Evolutionary conservation across 1,284 basidiomycete genomes (phyloP), one percentile per base, ranked within the genome.

Genomic region (Cryptococcus sp.): DNA sequence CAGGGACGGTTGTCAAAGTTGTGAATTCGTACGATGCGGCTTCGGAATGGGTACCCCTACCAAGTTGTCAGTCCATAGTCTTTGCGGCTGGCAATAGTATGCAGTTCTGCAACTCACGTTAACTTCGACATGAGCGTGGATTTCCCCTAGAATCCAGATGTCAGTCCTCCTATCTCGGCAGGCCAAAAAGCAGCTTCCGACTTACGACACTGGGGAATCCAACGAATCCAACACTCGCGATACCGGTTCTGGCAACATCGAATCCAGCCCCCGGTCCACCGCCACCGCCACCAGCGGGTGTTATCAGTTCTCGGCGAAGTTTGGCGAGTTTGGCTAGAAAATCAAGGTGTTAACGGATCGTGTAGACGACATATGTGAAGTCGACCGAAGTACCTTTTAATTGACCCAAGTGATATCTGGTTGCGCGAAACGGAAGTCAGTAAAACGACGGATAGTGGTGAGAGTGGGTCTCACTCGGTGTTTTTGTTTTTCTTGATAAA

Each of bases 11-110:
- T 6, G 77, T 80, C 39, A 82, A 69, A 23, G 83, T 83, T 11
- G 96, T 99, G 81, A 99, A 99, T 77, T 99, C 95, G 74, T 99
- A 99, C 63, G 90, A 94, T 7, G 96, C 97, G n/a, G 89, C 88
- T 79, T 97, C 93, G 41, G 94, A 98, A 69, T 94, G 90, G 22
- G 95, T 99, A 54, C 96, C 96, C 11, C 74, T 75, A 61, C 38
- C 44, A 20, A 46, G 3, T 46, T 8, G 10, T 23, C 46, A 45
- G 41, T 16, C 11, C 2, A 11, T 19, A n/a, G n/a, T 44, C 11
- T 10, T 15, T 44, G 41, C 41, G 8, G 29, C 29, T 34, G 29
- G 8, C 17, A 19, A 39, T 13, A 7, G 17, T 10, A 23, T 17
- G 41, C 17, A 23, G 46, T 10, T 11, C 25, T 29, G 16, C 5